Evolutionary conservation across 2,329 filamentous ascomycete species (phyloP).

Genomic region (Fusarium illudens): DNA sequence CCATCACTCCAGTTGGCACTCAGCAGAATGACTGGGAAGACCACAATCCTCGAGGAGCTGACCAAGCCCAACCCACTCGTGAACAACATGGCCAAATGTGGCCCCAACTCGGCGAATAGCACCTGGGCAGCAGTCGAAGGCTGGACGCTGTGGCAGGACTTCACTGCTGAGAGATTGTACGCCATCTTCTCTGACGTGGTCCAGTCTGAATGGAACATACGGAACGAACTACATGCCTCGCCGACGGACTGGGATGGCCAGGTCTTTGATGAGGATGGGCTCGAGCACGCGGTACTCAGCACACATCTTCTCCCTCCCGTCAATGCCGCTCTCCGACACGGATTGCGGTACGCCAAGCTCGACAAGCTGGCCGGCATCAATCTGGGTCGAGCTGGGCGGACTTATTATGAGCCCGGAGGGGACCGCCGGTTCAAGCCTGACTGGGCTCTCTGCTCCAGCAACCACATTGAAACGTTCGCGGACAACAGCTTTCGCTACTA

Average conservation of each 20-base stretch:
- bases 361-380: no score
- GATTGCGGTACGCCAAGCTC: no score
- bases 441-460: no score
- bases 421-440: no score
- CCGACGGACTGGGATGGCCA: background rate
- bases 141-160: background rate
- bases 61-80: background rate
- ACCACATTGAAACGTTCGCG: no score
- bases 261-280: background rate
- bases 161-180: background rate
- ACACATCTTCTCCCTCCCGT: no score
- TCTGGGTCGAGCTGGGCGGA: no score
- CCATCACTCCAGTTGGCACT: background rate
- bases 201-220: background rate
- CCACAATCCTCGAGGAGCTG: background rate
- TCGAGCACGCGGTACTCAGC: background rate
- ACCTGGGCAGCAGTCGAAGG: background rate
- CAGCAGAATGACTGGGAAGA: background rate
- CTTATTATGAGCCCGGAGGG: no score
- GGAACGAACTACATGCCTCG: background rate
- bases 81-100: background rate
- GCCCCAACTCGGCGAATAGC: background rate
- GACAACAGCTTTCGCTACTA: no score
- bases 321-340: no score
- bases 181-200: background rate